Evolutionary conservation across 2,329 filamentous ascomycete genomes (phyloP).

Genomic region (Fusarium virguliforme): DNA sequence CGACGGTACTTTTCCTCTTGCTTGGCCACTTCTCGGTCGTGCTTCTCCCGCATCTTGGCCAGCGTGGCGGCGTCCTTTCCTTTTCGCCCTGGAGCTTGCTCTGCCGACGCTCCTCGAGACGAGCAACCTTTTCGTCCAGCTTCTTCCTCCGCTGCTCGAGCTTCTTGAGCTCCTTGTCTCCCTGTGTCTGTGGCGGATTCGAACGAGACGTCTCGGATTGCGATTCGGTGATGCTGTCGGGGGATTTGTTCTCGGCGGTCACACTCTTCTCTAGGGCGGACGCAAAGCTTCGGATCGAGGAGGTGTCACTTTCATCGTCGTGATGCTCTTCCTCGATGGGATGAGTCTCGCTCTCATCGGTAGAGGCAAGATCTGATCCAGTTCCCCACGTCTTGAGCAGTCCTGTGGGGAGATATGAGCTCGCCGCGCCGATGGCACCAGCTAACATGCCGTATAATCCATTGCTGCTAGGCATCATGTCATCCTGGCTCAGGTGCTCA

Average conservation of each 20-base stretch:
- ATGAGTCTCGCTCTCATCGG: constrained; percentile 49
- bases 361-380: constrained; percentile 49
- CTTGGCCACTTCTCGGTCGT: constrained; percentile 75
- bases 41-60: constrained; percentile 74
- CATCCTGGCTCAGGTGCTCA: constrained; percentile 46
- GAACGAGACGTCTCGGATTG: constrained; percentile 60
- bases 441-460: constrained; percentile 72
- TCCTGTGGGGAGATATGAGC: constrained; percentile 62
- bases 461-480: constrained; percentile 57
- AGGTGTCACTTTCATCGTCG: constrained; percentile 60
- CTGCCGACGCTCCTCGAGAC: constrained; percentile 66
- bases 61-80: constrained; percentile 65
- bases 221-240: constrained; percentile 49
- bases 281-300: constrained; percentile 65
- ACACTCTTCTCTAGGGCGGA: constrained; percentile 62
- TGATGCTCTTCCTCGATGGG: constrained; percentile 46
- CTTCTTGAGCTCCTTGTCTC: constrained; percentile 76
- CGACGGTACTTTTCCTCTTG: constrained; percentile 77
- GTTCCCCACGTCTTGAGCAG: constrained; percentile 53
- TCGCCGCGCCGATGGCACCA: constrained; percentile 67
- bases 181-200: constrained; percentile 46
- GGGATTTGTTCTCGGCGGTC: constrained; percentile 51
- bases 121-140: constrained; percentile 75
- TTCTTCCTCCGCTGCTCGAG: constrained; percentile 74
- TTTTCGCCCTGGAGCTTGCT: constrained; percentile 65